phyloP scores from a whole-genome alignment of 805 yeast species.

The Kluyveromyces lactis region DNA sequence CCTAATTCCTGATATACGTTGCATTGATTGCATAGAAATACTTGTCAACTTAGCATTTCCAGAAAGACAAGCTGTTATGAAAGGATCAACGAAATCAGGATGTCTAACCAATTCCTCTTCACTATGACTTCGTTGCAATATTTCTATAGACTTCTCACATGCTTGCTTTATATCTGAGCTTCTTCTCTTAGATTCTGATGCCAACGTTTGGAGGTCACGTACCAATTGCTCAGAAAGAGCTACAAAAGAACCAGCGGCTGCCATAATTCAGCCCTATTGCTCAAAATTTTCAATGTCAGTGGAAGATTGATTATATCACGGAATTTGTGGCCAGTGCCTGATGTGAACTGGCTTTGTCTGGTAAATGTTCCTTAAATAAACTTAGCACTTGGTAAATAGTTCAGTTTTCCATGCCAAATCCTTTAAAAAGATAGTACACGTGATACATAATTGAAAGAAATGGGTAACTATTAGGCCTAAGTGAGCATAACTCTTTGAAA shows the following conservation, averaged over 20 bases:
- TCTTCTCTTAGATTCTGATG: constrained; percentile 64
- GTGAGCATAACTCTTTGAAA: no score
- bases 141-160: constrained; percentile 43
- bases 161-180: constrained; percentile 59
- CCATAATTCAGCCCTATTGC: constrained; percentile 11
- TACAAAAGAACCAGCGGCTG: constrained; percentile 13
- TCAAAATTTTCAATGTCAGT: no score
- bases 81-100: constrained; percentile 57
- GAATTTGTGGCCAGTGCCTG: no score
- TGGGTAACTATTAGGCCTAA: no score
- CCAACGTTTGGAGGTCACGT: constrained; percentile 50
- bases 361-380: no score
- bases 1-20: constrained; percentile 45
- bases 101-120: constrained; percentile 33
- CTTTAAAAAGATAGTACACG: no score
- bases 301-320: no score
- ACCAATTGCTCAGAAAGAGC: constrained; percentile 29
- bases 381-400: no score
- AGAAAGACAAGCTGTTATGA: constrained; percentile 62
- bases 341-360: no score
- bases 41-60: constrained; percentile 67
- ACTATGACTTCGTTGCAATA: constrained; percentile 32
- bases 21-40: constrained; percentile 63
- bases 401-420: no score
- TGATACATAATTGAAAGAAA: no score